Evolutionary conservation across 1,139 yeast genomes (phyloP), one percentile per base, ranked within the genome.

Genomic region (Candida pseudocylindracea): DNA sequence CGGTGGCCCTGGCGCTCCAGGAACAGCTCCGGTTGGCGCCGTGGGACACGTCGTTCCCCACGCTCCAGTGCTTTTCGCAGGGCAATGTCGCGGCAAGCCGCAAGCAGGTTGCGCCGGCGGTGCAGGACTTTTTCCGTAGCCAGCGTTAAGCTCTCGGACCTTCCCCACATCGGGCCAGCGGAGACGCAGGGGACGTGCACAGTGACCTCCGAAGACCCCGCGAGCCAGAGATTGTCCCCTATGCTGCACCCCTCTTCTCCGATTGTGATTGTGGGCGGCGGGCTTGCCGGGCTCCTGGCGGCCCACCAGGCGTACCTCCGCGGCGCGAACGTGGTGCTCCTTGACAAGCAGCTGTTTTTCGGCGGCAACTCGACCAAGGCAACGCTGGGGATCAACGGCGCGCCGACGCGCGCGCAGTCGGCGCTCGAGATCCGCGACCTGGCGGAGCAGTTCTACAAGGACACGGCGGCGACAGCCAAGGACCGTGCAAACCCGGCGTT

Each of bases 291-390:
- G 1, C 55, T 78, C 26, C 61, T 78, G n/a, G 72, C 85, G 2
- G 75, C 81, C 1, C 78, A 71, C 45, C 74, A 72, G 42, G 61
- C 74, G 12, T 59, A 71, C 35, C 54, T 61, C 36, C 55, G 70
- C 33, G 66, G 72, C 33, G 56, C 75, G 44, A 53, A 67, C 41
- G 68, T 74, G 11, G 49, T 73, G 0, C 44, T 75, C 12, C 43
- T 75, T 13, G 85, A 75, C 39, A 74, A 74, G 42, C 68, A 66
- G 34, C 61, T 68, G 10, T 66, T 67, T 41, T 54, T 74, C 30
- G 79, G 85, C 36, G 92, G 92, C 4, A 78, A 76, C 45, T 72
- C 85, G 29, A 72, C 78, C 25, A 74, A 75, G 48, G 92, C 92
- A 2, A 73, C 85, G 0, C 69, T 80, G 13, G 92, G 93, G 20